Evolutionary conservation across 768 basidiomycete species (phyloP).

Genomic region (Naganishia vaughanmartiniae): DNA sequence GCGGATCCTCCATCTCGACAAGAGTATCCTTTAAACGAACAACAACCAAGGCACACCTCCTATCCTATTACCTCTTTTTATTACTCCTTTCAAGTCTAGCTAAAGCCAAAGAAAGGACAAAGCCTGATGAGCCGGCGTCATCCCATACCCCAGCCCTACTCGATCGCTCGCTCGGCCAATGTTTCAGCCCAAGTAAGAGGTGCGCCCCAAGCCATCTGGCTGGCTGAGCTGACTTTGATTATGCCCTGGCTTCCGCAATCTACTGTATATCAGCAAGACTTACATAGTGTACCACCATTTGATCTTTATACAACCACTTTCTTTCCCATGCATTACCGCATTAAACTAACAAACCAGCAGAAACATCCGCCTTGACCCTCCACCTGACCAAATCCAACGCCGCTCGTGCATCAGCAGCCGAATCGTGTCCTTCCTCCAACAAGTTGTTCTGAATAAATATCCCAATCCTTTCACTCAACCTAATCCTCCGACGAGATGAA

Average conservation of each 20-base stretch:
- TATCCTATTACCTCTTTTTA: too few relatives aligned
- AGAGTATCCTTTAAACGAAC: background rate
- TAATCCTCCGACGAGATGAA: slow-evolving; percentile 44
- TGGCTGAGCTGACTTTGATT: background rate
- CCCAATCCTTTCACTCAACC: slow-evolving; percentile 77
- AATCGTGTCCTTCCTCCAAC: slow-evolving; percentile 76
- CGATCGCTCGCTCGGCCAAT: slow-evolving; percentile 4
- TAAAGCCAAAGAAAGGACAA: too few relatives aligned
- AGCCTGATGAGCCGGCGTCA: background rate
- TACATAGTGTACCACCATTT: background rate
- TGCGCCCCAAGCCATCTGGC: background rate
- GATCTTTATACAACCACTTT: background rate
- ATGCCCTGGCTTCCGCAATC: background rate
- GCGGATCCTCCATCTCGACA: background rate
- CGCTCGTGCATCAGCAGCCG: slow-evolving; percentile 81
- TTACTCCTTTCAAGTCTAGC: too few relatives aligned
- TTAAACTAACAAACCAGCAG: background rate
- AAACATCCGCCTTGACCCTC: slow-evolving; percentile 65
- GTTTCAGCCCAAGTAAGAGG: background rate
- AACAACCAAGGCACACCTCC: background rate
- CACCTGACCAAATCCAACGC: slow-evolving; percentile 84
- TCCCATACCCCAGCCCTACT: background rate
- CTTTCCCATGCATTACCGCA: background rate
- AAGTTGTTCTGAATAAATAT: slow-evolving; percentile 77
- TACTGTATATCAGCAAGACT: background rate